A percentile compares a stretch with the other conserved stretches of the same genome.
phyloP scores from a whole-genome alignment of 192 early-diverging fungal genomes.

The Backusella sp. region DNA sequence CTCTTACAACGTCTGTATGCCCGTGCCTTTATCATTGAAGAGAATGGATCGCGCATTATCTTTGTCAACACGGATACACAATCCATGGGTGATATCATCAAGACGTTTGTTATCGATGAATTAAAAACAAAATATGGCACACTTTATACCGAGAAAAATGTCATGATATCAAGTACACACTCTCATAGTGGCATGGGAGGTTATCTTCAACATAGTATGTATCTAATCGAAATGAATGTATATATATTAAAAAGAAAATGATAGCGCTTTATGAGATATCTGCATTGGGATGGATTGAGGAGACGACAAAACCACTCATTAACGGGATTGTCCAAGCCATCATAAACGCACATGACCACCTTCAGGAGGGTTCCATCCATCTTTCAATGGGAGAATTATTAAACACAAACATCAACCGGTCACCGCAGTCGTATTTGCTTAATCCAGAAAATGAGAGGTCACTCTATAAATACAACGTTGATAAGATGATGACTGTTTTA shows the following conservation, averaged over 20 bases:
- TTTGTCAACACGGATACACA: slow-evolving; percentile 36
- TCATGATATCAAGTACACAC: slow-evolving; percentile 33
- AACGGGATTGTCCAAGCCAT: slow-evolving; percentile 29
- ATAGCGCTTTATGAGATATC: slow-evolving; percentile 31
- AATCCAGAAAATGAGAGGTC: slow-evolving; percentile 29
- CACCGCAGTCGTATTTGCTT: slow-evolving; percentile 25
- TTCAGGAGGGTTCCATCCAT: slow-evolving; percentile 13
- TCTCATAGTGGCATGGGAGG: slow-evolving; percentile 36
- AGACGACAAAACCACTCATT: slow-evolving; percentile 25
- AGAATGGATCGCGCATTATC: slow-evolving; percentile 13
- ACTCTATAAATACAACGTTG: slow-evolving; percentile 28
- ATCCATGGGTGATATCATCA: slow-evolving; percentile 29
- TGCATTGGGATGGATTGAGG: slow-evolving; percentile 28
- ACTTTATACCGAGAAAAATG: slow-evolving; percentile 22
- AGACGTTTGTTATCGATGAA: slow-evolving; percentile 17
- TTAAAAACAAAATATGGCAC: not conserved
- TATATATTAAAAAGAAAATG: not conserved
- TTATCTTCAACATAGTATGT: slow-evolving; percentile 36
- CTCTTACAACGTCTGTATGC: slow-evolving; percentile 23
- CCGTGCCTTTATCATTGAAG: slow-evolving; percentile 30
- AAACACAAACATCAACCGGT: slow-evolving; percentile 33
- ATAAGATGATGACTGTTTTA: slow-evolving; percentile 33
- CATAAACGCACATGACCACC: slow-evolving; percentile 23
- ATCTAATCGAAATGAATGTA: not conserved
- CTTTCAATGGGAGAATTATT: slow-evolving; percentile 24